A percentile compares a stretch with the other conserved stretches of the same genome.
phyloP scores from a whole-genome alignment of 1,284 basidiomycete species.

The Leccinum pachyderme region DNA sequence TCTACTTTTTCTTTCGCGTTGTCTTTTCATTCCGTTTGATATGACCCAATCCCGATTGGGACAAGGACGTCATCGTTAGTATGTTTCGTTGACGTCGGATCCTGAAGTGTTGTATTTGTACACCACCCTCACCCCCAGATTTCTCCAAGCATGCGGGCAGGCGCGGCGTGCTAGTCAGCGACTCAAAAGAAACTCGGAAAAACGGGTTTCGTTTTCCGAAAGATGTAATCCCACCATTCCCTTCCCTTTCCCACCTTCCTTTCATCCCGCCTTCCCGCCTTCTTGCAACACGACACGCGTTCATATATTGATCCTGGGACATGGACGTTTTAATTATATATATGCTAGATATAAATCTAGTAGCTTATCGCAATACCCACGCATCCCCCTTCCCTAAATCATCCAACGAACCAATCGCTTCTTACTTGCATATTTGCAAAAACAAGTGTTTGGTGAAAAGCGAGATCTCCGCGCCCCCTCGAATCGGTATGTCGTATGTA shows the following conservation, averaged over 20 bases:
- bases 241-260: background rate
- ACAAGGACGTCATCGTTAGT: background rate
- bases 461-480: background rate
- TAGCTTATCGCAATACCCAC: background rate
- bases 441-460: too few species aligned
- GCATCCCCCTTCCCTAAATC: background rate
- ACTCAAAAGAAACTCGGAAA: slow-evolving; percentile 1
- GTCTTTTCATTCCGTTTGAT: slow-evolving; percentile 10
- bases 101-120: background rate
- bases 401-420: background rate
- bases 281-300: background rate
- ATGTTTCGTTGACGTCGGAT: background rate
- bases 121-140: background rate
- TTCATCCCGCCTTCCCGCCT: background rate
- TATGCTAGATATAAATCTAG: background rate
- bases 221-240: background rate
- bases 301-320: background rate
- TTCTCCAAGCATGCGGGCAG: background rate
- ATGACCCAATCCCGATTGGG: slow-evolving; percentile 3
- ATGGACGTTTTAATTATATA: background rate
- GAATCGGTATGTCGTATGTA: too few species aligned
- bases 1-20: background rate
- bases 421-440: background rate
- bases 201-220: background rate
- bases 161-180: background rate